Conservation (phyloP, 805 yeast species). For the Candida michaelii region DNA sequence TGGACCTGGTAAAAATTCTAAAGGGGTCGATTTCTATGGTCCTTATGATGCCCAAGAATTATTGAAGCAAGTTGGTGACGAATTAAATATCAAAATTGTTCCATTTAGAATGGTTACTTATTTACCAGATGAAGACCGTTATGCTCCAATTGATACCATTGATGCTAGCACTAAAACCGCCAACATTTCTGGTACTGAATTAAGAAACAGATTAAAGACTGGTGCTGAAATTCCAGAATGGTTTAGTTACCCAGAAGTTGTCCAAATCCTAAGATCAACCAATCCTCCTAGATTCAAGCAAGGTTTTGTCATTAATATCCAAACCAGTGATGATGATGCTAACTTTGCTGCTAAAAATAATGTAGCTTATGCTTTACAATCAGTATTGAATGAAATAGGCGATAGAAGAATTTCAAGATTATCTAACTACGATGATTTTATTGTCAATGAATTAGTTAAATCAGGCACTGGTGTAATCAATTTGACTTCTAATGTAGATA, state of each 20-base stretch:
- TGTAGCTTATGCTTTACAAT: slow-evolving; percentile 79
- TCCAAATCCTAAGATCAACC: slow-evolving; percentile 81
- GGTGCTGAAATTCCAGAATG: slow-evolving; percentile 92
- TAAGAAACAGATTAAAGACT: slow-evolving; percentile 80
- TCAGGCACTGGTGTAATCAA: slow-evolving; percentile 88
- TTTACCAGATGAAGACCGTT: slow-evolving; percentile 91
- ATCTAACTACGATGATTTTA: slow-evolving; percentile 42
- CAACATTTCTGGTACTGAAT: slow-evolving; percentile 92
- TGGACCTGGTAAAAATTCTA: slow-evolving; percentile 87
- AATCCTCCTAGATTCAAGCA: slow-evolving; percentile 90
- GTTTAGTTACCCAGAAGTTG: slow-evolving; percentile 98
- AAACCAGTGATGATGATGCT: slow-evolving; percentile 48
- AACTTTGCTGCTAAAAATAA: slow-evolving; percentile 44
- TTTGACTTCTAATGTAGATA: slow-evolving; percentile 14
- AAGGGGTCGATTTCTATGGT: slow-evolving; percentile 93
- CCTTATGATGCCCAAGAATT: slow-evolving; percentile 95
- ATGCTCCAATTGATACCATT: slow-evolving; percentile 92
- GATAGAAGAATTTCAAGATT: slow-evolving; percentile 74
- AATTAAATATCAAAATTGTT: slow-evolving; percentile 79
- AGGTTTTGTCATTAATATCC: slow-evolving; percentile 77
- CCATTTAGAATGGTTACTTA: slow-evolving; percentile 97
- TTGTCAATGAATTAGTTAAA: slow-evolving; percentile 73
- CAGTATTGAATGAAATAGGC: slow-evolving; percentile 84
- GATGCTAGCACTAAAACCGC: slow-evolving; percentile 74
- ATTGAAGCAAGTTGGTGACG: slow-evolving; percentile 71